A percentile compares a stretch with the other conserved stretches of the same genome.
Conservation (phyloP, 2,329 filamentous ascomycete species). For the Penicillium sp. region DNA sequence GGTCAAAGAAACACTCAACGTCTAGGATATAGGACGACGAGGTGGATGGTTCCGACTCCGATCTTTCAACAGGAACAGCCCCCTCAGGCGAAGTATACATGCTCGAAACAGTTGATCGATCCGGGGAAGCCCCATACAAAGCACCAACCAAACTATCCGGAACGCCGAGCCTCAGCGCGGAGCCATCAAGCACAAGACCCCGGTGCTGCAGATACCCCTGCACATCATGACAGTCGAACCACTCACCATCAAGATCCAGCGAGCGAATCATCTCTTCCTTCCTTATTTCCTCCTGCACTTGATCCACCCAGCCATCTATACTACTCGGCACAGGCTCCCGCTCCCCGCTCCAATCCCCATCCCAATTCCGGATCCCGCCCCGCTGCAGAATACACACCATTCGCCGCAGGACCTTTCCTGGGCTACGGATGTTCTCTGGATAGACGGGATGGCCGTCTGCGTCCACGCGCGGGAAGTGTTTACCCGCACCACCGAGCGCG, state of each 20-base stretch:
- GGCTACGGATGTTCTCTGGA: slow-evolving; percentile 32
- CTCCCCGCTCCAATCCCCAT: slow-evolving; percentile 27
- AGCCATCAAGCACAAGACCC: slow-evolving; percentile 32
- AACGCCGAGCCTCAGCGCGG: slow-evolving; percentile 30
- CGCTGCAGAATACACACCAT: slow-evolving; percentile 19
- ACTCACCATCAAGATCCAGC: slow-evolving; percentile 68
- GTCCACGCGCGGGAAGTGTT: slow-evolving; percentile 56
- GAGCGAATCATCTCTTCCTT: slow-evolving; percentile 39
- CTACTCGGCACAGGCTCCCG: slow-evolving; percentile 6
- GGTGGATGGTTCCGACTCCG: neutral
- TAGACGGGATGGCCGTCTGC: slow-evolving; percentile 38
- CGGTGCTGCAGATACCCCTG: slow-evolving; percentile 62
- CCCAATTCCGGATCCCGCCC: slow-evolving; percentile 24
- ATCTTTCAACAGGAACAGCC: neutral
- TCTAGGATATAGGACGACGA: slow-evolving; percentile 21
- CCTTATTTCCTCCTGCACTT: slow-evolving; percentile 14
- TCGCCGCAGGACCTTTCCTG: slow-evolving; percentile 25
- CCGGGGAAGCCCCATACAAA: slow-evolving; percentile 16
- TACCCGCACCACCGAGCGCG: slow-evolving; percentile 64
- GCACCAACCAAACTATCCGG: slow-evolving; percentile 12
- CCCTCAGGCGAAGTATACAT: slow-evolving; percentile 11
- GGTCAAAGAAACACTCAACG: slow-evolving; percentile 29
- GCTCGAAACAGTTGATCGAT: slow-evolving; percentile 9
- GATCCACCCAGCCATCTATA: neutral
- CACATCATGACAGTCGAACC: slow-evolving; percentile 74